Percentiles rank a stretch among this genome's conserved stretches.
phyloP scores from a whole-genome alignment of 139 green algal genomes.

The Chlorella sp. region DNA sequence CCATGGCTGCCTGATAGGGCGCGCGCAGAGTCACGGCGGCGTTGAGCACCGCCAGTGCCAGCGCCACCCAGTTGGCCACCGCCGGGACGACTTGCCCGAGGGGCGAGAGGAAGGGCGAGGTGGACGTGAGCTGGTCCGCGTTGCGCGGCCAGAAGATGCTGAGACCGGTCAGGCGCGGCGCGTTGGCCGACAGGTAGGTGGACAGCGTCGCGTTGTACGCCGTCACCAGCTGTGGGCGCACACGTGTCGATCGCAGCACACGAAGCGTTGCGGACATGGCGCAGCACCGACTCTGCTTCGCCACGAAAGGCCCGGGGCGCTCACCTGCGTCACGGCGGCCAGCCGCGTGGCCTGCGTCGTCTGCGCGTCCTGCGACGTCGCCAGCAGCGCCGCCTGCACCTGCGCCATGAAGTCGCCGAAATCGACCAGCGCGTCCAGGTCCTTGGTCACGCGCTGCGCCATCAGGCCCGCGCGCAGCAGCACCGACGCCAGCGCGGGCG shows the following conservation, averaged over 20 bases:
- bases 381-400: no score
- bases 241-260: no score
- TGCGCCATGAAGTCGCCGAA: neutral
- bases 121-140: neutral
- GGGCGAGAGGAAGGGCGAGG: neutral
- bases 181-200: neutral
- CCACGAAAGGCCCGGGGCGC: no score
- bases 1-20: neutral
- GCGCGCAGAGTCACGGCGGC: neutral
- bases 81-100: neutral
- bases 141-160: neutral
- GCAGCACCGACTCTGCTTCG: no score
- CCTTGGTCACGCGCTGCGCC: neutral
- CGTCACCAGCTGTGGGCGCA: no score
- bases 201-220: neutral
- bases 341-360: no score
- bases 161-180: neutral
- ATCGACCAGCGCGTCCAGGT: neutral
- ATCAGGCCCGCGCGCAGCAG: neutral
- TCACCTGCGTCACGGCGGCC: no score
- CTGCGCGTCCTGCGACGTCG: no score
- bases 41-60: neutral
- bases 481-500: neutral
- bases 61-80: neutral
- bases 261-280: no score